Base-by-base conservation (phyloP, 164 flowering plant genomes). In the Cinnamomum chago region DNA sequence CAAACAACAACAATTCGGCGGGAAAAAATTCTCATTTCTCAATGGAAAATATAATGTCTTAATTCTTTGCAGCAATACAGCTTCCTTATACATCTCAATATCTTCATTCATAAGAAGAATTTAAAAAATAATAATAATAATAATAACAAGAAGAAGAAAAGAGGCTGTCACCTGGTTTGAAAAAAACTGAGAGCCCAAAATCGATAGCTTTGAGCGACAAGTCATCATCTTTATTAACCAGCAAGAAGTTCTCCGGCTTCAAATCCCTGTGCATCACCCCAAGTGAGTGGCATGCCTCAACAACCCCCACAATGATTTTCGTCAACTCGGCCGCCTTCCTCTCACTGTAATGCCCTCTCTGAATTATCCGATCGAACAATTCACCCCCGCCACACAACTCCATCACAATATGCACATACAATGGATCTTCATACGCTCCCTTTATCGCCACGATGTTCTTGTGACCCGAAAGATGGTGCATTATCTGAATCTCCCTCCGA, bases 191-290 rank as follows among this genome's bases (percentile, higher is more conserved):
- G 71, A 92, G 94, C 20, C 97, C 97, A 82, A 92, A 92, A 79
- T 92, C 97, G 78, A 92, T 92, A 64, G 97, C 97, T 77, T 92
- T 92, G 77, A 92, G 97, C 28, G 97, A 92, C 76, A 88, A 90
- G 81, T 92, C 97, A 78, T 92, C 90, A 76, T 90, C 95, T 77
- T 87, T 91, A 80, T 92, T 92, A 78, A 89, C 94, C 82, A 92
- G 70, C 86, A 92, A 80, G 82, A 92, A 92, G 70, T 92, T 92
- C 83, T 92, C 97, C 5, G 97, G 97, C 82, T 92, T 92, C 62
- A 92, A 80, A 85, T 92, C 97, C 81, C 97, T 86, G 77, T 92
- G 97, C 88, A 92, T 92, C 66, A 92, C 97, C 18, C 97, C 97
- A 76, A 92, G 97, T 0, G 97, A 92, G 75, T 92, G 97, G 68